Evolutionary conservation across 2,329 filamentous ascomycete genomes (phyloP).

Genomic region (Chaetomium strumarium): DNA sequence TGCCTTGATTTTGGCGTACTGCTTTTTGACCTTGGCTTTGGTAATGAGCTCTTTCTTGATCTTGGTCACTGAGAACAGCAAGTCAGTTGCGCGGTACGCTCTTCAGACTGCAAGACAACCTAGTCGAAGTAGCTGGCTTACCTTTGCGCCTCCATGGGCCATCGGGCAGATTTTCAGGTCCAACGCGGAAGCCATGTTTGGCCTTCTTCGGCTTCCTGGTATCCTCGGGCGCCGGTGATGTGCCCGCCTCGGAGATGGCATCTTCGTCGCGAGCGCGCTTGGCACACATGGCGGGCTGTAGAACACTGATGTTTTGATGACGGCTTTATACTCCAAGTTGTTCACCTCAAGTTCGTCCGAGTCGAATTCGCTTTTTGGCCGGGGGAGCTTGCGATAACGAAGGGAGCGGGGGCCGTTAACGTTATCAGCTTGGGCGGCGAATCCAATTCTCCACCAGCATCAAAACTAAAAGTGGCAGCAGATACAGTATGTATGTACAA

Average conservation of each 20-base stretch:
- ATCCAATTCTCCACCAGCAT: too few species aligned
- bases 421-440: too few species aligned
- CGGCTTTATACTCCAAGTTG: neutral
- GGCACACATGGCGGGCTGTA: conserved; percentile 44
- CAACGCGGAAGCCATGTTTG: conserved; percentile 74
- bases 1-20: conserved; percentile 79
- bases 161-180: conserved; percentile 85
- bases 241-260: conserved; percentile 11
- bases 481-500: too few species aligned
- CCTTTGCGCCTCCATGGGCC: conserved; percentile 79
- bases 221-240: conserved; percentile 7
- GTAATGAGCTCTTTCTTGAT: conserved; percentile 86
- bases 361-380: neutral
- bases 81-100: conserved; percentile 9
- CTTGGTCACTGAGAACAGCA: conserved; percentile 33
- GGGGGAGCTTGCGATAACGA: too few species aligned
- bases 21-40: conserved; percentile 89
- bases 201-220: conserved; percentile 42
- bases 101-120: conserved; percentile 1
- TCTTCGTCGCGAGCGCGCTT: conserved; percentile 49
- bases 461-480: too few species aligned
- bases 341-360: neutral
- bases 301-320: neutral
- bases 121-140: conserved; percentile 22
- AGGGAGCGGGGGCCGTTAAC: too few species aligned